phyloP scores from a whole-genome alignment of 2,329 filamentous ascomycete genomes.

The Capronia epimyces region DNA sequence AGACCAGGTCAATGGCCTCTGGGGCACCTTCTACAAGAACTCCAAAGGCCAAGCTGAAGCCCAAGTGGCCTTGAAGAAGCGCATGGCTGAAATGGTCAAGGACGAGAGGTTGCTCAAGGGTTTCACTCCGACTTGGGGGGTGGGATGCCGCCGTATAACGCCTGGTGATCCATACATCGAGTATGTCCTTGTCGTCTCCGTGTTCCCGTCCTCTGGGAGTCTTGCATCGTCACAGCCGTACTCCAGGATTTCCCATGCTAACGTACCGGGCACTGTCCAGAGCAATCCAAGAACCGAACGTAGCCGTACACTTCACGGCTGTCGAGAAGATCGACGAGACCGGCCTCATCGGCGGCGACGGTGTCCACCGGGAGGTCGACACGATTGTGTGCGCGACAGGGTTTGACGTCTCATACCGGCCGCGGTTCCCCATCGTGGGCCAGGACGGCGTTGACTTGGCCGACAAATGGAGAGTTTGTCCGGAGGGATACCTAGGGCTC shows the following conservation, averaged over 20 bases:
- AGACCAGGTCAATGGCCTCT: conserved; percentile 45
- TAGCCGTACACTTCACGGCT: conserved; percentile 48
- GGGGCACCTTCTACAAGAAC: conserved; percentile 43
- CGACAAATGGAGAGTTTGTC: conserved; percentile 40
- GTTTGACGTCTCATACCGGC: conserved; percentile 39
- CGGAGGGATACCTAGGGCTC: conserved; percentile 29
- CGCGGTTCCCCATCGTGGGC: conserved; percentile 42
- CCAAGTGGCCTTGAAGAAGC: conserved; percentile 37
- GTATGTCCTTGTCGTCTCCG: background rate
- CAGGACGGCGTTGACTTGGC: conserved; percentile 39
- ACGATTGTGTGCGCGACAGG: conserved; percentile 40
- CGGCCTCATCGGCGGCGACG: conserved; percentile 37
- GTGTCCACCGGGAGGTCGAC: conserved; percentile 33
- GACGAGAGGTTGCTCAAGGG: conserved; percentile 47
- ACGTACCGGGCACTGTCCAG: background rate
- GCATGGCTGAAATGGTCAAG: conserved; percentile 50
- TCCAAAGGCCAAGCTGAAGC: conserved; percentile 39
- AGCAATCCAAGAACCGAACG: conserved; percentile 47
- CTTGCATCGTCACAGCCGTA: no score
- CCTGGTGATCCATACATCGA: conserved; percentile 50
- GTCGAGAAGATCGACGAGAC: conserved; percentile 44
- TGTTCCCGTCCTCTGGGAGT: background rate
- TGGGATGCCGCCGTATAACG: conserved; percentile 45
- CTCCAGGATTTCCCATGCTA: no score
- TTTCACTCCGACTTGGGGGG: conserved; percentile 43